These are phyloP conservation scores for Sclerospora graminicola DNA, from an alignment of 352 stramenopile species.

Conservation along the genomic window DNA sequence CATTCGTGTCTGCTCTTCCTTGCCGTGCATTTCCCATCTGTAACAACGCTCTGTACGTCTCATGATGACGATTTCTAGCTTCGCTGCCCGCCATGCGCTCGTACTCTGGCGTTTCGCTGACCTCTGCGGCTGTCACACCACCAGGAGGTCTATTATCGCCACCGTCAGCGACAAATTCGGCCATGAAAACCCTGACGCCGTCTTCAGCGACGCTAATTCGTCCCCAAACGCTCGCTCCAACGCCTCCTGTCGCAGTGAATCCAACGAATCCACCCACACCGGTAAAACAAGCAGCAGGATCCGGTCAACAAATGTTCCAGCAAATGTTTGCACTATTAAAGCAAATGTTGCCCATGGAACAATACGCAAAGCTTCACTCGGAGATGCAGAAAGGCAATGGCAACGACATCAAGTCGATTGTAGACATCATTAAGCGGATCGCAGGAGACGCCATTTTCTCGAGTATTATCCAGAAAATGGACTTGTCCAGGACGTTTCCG, in stretches of 20 bases:
- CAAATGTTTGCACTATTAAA: slow-evolving; percentile 80
- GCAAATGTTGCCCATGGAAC: slow-evolving; percentile 75
- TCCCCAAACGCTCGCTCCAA: slow-evolving; percentile 7
- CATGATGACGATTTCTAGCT: slow-evolving; percentile 4
- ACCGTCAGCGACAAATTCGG: background rate
- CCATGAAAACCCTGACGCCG: slow-evolving; percentile 8
- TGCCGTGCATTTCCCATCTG: background rate
- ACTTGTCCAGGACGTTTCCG: slow-evolving; percentile 56
- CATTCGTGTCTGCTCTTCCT: slow-evolving; percentile 1
- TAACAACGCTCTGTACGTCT: slow-evolving; percentile 8
- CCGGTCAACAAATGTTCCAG: slow-evolving; percentile 78
- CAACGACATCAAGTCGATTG: slow-evolving; percentile 82
- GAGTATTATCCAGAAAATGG: slow-evolving; percentile 76
- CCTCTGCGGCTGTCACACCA: slow-evolving; percentile 13
- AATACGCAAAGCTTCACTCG: slow-evolving; percentile 71
- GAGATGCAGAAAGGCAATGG: slow-evolving; percentile 77
- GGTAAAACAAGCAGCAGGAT: slow-evolving; percentile 38
- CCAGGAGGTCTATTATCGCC: slow-evolving; percentile 18
- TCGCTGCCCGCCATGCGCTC: slow-evolving; percentile 26
- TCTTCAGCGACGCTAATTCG: slow-evolving; percentile 10
- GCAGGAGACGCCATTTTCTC: slow-evolving; percentile 72
- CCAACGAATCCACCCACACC: slow-evolving; percentile 3
- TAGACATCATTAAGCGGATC: slow-evolving; percentile 84
- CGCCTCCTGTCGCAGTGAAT: background rate
- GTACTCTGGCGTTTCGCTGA: slow-evolving; percentile 23